Evolutionary conservation across 2,329 filamentous ascomycete species (phyloP).

Genomic region (Diatrype stigma): DNA sequence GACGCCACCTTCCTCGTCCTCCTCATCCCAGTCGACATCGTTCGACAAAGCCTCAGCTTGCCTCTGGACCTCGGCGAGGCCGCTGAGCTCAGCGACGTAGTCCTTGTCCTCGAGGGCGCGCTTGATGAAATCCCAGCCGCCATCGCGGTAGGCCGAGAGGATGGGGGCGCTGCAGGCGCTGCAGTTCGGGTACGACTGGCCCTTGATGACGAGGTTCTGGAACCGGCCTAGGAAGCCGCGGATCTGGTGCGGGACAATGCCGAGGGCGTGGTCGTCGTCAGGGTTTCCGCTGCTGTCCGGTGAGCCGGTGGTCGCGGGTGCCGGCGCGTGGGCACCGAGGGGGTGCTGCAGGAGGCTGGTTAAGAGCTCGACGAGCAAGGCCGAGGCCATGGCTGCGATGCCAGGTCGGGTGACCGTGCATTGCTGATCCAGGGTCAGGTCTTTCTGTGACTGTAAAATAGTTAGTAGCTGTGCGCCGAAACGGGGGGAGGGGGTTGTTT

Average conservation of each 20-base stretch:
- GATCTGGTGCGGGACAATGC: constrained; percentile 74
- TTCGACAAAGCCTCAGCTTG: constrained; percentile 24
- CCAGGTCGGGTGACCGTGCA: constrained; percentile 96
- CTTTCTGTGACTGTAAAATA: constrained; percentile 73
- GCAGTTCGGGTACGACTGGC: constrained; percentile 74
- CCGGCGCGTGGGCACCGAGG: constrained; percentile 57
- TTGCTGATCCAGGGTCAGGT: constrained; percentile 94
- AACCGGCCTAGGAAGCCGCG: constrained; percentile 73
- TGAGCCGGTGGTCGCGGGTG: constrained; percentile 40
- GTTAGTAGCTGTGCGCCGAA: constrained; percentile 15
- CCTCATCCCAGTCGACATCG: constrained; percentile 30
- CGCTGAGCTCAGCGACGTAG: constrained; percentile 68
- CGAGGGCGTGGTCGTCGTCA: constrained; percentile 54
- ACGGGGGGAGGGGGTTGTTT: constrained; percentile 36
- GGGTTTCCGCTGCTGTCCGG: constrained; percentile 35
- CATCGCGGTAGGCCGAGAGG: constrained; percentile 59
- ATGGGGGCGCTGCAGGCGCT: constrained; percentile 74
- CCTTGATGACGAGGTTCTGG: constrained; percentile 68
- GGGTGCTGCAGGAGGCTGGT: constrained; percentile 87
- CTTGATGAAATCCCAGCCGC: constrained; percentile 75
- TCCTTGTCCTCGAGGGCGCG: constrained; percentile 69
- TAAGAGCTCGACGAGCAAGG: constrained; percentile 83
- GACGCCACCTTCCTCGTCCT: constrained; percentile 20
- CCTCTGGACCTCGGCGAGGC: constrained; percentile 29
- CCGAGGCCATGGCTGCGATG: constrained; percentile 86